These are phyloP conservation scores for Aspergillus intermedius DNA, from an alignment of 2,329 filamentous ascomycete species.

Conservation along the genomic window DNA sequence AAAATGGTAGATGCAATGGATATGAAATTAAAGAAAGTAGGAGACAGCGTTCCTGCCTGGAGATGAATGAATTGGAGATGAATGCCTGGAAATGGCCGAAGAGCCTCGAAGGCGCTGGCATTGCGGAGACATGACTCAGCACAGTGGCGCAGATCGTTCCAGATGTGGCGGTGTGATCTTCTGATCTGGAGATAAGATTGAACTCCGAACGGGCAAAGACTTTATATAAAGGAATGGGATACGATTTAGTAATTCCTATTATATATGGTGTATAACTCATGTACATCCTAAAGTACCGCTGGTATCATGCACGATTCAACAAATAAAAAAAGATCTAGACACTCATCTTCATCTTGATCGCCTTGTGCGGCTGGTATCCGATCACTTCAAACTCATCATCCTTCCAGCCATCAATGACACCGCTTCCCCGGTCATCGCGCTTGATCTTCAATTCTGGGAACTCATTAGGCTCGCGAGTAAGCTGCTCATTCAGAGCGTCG, in stretches of 20 bases:
- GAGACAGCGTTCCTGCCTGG: not conserved
- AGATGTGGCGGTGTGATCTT: not conserved
- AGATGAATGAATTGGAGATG: not conserved
- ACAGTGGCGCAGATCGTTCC: not conserved
- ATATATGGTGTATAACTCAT: too few species aligned
- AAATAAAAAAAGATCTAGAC: conserved; percentile 49
- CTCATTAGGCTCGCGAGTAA: conserved; percentile 68
- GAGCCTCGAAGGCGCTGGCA: not conserved
- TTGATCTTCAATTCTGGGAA: conserved; percentile 75
- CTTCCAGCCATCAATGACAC: conserved; percentile 90
- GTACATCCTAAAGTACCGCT: not conserved
- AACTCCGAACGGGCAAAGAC: too few species aligned
- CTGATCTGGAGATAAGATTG: not conserved
- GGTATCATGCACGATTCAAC: conserved; percentile 17
- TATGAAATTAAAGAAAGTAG: not conserved
- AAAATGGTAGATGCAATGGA: too few species aligned
- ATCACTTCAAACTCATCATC: conserved; percentile 79
- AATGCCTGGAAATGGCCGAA: not conserved
- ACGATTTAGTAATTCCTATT: too few species aligned
- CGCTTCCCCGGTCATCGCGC: conserved; percentile 61
- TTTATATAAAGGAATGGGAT: too few species aligned
- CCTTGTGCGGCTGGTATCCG: conserved; percentile 85
- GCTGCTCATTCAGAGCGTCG: conserved; percentile 73
- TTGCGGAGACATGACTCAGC: not conserved
- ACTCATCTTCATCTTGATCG: conserved; percentile 98